Evolutionary conservation across 805 yeast genomes (phyloP), one percentile per base, ranked within the genome.

Genomic region (Teunomyces kruisii): DNA sequence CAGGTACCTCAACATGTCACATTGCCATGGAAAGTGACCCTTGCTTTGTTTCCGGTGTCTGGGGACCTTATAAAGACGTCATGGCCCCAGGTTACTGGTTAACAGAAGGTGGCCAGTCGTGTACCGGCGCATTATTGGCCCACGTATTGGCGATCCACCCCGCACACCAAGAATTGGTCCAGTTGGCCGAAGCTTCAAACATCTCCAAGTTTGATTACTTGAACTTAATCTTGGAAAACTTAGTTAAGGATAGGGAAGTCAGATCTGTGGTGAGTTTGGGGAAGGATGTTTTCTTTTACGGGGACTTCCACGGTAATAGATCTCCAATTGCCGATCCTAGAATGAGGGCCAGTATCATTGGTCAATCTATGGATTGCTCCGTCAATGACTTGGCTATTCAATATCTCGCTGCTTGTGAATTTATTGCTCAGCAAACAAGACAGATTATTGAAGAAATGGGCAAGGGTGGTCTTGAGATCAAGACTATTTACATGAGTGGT

Each of bases 61-160:
- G 99, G 99, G 99, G 99, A 10, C 99, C 99, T 2, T 94, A 94
- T 68, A 78, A 90, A 58, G 96, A 91, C 65, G 96, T 88, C 4
- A 77, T 92, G 73, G 86, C 95, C n/a, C 85, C 86, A 24, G 89
- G 83, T 5, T 84, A 75, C 58, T 94, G 98, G 98, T 75, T 91
- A 52, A 96, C 98, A 10, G 99, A 94, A 68, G 99, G 99, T 61
- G 99, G 99, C n/a, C 99, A 94, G 66, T 85, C 95, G 12, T 87
- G 96, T 62, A 94, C 99, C 2, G 99, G 99, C 55, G 97, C 95
- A 26, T 76, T 94, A 32, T 75, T 94, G 51, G 92, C 94, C 2
- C 96, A 88, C 64, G 92, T 92, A 12, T 67, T 94, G 49, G 76
- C 88, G 9, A 84, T 88, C 8, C 98, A 94, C 61, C 97, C 97